Evolutionary conservation across 73 alveolate species (phyloP).

Genomic region (Tetrahymena elliotti): DNA sequence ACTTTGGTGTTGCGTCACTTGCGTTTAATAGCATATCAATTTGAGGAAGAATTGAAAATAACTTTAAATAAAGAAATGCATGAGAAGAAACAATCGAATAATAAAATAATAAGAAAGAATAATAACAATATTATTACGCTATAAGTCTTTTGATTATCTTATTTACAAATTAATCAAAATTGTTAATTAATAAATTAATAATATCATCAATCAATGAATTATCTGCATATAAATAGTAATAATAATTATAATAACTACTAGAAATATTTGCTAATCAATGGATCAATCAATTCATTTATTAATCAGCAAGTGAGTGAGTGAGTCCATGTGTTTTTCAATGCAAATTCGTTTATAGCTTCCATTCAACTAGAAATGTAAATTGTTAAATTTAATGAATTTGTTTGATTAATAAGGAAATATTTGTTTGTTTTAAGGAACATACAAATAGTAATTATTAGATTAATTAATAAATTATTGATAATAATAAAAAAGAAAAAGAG

Average conservation of each 20-base stretch:
- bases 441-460: background rate
- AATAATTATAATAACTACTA: background rate
- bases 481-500: background rate
- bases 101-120: background rate
- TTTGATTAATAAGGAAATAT: background rate
- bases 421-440: background rate
- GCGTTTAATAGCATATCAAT: background rate
- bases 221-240: background rate
- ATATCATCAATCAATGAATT: too few species aligned
- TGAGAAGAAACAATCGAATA: background rate
- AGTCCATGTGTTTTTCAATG: too few species aligned
- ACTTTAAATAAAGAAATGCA: background rate
- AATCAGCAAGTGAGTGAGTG: too few species aligned
- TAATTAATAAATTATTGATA: background rate
- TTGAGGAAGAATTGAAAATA: background rate
- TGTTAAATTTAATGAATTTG: background rate
- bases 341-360: too few species aligned
- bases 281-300: too few species aligned
- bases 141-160: background rate
- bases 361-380: background rate
- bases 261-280: too few species aligned
- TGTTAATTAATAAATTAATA: too few species aligned
- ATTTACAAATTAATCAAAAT: background rate
- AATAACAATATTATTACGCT: background rate
- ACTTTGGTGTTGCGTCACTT: constrained; percentile 2